Percentiles rank a stretch among this genome's conserved stretches.
These are phyloP conservation scores for Hemisphaericaspora xylofermentans DNA, from an alignment of 1,139 yeast genomes.

Conservation along the genomic window DNA sequence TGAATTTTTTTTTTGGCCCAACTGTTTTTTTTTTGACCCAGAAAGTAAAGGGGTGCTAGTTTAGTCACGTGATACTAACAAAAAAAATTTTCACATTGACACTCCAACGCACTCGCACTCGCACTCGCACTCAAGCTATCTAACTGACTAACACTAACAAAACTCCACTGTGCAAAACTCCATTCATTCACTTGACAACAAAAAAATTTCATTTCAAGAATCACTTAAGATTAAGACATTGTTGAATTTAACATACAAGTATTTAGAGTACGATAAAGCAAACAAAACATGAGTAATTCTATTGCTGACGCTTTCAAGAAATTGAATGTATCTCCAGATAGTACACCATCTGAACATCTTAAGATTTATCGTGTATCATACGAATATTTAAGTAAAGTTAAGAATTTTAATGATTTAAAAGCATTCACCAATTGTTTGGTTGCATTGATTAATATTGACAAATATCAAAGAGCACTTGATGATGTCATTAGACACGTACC, in stretches of 20 bases:
- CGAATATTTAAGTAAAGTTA: constrained; percentile 42
- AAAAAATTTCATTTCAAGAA: not conserved
- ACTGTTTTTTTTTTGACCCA: too few species aligned
- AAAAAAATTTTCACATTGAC: too few species aligned
- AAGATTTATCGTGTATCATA: constrained; percentile 42
- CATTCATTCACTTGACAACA: too few species aligned
- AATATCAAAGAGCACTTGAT: constrained; percentile 56
- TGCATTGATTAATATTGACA: constrained; percentile 72
- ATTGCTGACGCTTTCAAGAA: constrained; percentile 45
- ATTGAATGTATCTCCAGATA: constrained; percentile 32
- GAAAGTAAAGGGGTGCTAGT: too few species aligned
- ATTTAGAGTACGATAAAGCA: too few species aligned
- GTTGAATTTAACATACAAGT: too few species aligned
- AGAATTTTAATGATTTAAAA: constrained; percentile 43
- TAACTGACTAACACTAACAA: too few species aligned
- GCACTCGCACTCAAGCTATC: too few species aligned
- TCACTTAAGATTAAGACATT: too few species aligned
- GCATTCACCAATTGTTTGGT: constrained; percentile 65
- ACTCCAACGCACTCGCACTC: too few species aligned
- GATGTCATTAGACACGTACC: constrained; percentile 45
- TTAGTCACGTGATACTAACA: too few species aligned
- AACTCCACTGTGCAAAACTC: too few species aligned
- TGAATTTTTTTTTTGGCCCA: not conserved
- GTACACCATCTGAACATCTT: constrained; percentile 34
- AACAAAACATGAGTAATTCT: constrained; percentile 35